Evolutionary conservation across 108 stramenopile species (phyloP).

Genomic region (Pseudonitzschia multistriata): DNA sequence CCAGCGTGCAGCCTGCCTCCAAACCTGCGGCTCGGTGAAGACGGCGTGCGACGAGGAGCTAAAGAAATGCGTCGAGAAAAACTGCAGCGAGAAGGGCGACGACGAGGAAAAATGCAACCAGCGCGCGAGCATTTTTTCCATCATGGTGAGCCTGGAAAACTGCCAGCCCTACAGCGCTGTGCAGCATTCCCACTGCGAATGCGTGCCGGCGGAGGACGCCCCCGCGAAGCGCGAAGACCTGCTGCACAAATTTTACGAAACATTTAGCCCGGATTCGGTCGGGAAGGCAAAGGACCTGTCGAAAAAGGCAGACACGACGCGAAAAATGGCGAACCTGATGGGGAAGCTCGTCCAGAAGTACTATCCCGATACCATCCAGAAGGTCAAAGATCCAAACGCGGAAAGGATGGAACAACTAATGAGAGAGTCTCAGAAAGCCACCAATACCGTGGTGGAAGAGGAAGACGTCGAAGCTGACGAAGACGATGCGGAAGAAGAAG

Average conservation of each 20-base stretch:
- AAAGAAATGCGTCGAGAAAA: not conserved
- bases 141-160: constrained; percentile 33
- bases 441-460: not conserved
- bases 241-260: constrained; percentile 48
- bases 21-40: constrained; percentile 45
- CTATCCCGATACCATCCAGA: constrained; percentile 42
- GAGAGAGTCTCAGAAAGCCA: not conserved
- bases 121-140: constrained; percentile 9
- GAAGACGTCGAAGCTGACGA: constrained; percentile 3
- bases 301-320: constrained; percentile 40
- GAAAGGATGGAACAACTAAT: constrained; percentile 33
- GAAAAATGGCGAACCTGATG: constrained; percentile 38
- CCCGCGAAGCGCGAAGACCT: constrained; percentile 25
- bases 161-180: constrained; percentile 35
- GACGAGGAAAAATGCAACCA: constrained; percentile 9
- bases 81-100: not conserved
- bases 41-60: constrained; percentile 34
- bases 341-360: constrained; percentile 45
- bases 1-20: constrained; percentile 45
- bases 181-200: constrained; percentile 42
- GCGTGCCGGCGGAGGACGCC: constrained; percentile 25
- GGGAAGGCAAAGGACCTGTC: constrained; percentile 41
- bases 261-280: constrained; percentile 37
- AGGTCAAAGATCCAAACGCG: constrained; percentile 33
- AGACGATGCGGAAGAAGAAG: constrained; percentile 20